A percentile compares a stretch with the other conserved stretches of the same genome.
Evolutionary conservation across 768 basidiomycete species (phyloP).

Genomic region (Royoungia palumana): DNA sequence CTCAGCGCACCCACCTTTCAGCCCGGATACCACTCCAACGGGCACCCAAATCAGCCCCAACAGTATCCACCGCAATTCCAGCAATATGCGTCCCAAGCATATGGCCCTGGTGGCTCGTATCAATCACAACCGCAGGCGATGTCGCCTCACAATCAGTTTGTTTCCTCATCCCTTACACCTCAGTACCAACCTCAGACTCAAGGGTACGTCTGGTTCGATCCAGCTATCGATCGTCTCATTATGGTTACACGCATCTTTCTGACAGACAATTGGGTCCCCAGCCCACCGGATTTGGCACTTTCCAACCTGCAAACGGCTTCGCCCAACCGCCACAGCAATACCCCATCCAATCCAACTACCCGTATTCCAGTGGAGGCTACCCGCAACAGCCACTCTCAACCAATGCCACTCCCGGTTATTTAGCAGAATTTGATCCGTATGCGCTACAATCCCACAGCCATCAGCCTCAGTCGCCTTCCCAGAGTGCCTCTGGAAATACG

Average conservation of each 20-base stretch:
- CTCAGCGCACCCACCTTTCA: constrained; percentile 36
- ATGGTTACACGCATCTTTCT: background rate
- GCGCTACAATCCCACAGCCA: constrained; percentile 12
- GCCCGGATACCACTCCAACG: constrained; percentile 13
- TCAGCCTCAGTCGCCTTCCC: constrained; percentile 4
- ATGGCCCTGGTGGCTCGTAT: constrained; percentile 6
- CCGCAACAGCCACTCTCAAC: constrained; percentile 15
- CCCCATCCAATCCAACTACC: constrained; percentile 15
- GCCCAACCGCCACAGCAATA: constrained; percentile 43
- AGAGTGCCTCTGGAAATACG: background rate
- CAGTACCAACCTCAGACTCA: constrained; percentile 24
- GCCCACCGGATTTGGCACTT: constrained; percentile 27
- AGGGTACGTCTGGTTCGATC: constrained; percentile 9
- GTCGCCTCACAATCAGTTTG: constrained; percentile 21
- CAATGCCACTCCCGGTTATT: constrained; percentile 21
- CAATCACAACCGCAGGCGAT: constrained; percentile 19
- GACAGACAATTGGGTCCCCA: constrained; percentile 31
- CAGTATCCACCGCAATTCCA: constrained; percentile 40
- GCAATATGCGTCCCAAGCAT: constrained; percentile 25
- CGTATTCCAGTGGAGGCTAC: constrained; percentile 31
- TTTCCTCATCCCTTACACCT: constrained; percentile 20
- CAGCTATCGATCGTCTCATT: background rate
- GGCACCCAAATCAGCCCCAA: constrained; percentile 27
- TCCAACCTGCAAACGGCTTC: constrained; percentile 55
- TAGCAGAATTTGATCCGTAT: constrained; percentile 43